These are phyloP conservation scores for Pezicula rhizophila DNA, from an alignment of 2,329 filamentous ascomycete genomes.

Conservation along the genomic window DNA sequence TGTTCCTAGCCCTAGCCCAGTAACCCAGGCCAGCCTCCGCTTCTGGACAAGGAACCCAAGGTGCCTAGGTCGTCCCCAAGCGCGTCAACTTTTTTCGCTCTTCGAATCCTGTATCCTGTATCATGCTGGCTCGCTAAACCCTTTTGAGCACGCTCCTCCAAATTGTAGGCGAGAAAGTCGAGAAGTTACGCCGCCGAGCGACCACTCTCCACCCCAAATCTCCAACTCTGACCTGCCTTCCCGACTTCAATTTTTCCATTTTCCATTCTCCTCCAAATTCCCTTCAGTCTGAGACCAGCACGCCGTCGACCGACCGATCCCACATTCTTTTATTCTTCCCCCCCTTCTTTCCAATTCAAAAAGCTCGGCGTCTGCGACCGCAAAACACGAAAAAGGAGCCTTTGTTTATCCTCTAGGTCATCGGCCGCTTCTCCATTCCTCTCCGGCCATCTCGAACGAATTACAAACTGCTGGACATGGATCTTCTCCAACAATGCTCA, in stretches of 20 bases:
- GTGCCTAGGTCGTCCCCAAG: neutral
- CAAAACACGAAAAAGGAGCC: neutral
- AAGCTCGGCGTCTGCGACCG: neutral
- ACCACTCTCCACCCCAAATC: neutral
- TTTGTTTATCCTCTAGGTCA: slow-evolving; percentile 12
- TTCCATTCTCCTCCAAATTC: neutral
- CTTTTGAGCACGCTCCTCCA: too few species aligned
- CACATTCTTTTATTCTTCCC: neutral
- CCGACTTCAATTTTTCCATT: neutral
- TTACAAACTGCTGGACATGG: slow-evolving; percentile 18
- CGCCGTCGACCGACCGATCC: neutral
- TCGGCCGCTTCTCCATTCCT: slow-evolving; percentile 1
- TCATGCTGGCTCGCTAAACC: neutral
- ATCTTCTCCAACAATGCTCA: slow-evolving; percentile 19
- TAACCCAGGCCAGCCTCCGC: neutral
- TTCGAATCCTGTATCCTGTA: neutral
- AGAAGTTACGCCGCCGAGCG: neutral
- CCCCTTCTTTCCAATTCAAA: neutral
- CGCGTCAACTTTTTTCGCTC: neutral
- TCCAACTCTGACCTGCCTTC: neutral
- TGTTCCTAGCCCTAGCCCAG: neutral
- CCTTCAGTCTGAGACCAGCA: neutral
- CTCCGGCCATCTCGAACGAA: neutral
- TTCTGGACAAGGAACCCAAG: neutral
- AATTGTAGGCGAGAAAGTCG: neutral